Percentiles rank a stretch among this genome's conserved stretches.
These are phyloP conservation scores for Trichoderma gamsii DNA, from an alignment of 495 filamentous ascomycete genomes.

Conservation along the genomic window DNA sequence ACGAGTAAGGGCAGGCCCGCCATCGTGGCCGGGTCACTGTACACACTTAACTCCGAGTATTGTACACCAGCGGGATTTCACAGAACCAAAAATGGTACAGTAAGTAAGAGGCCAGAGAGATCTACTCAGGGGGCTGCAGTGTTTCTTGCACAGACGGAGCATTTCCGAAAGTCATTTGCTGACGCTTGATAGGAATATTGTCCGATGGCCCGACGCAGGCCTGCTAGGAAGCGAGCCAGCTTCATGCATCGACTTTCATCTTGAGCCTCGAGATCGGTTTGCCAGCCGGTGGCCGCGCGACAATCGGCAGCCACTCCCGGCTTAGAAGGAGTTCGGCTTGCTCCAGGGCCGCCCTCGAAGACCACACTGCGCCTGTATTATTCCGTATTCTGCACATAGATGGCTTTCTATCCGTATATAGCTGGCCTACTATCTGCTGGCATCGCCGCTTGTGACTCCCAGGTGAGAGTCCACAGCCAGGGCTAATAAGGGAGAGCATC, in stretches of 20 bases:
- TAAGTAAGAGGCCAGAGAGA: neutral
- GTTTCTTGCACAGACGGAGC: neutral
- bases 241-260: neutral
- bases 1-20: neutral
- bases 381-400: too few relatives aligned
- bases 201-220: neutral
- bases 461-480: neutral
- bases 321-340: neutral
- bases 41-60: neutral
- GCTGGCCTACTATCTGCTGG: neutral
- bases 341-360: neutral
- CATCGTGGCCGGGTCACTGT: neutral
- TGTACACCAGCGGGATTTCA: neutral
- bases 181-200: neutral
- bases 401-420: too few relatives aligned
- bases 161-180: neutral
- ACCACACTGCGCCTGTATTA: too few relatives aligned
- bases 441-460: neutral
- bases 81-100: neutral
- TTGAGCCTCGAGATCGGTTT: conserved; percentile 1
- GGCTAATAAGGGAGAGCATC: neutral
- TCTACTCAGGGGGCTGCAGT: neutral
- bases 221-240: neutral
- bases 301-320: conserved; percentile 2
- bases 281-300: neutral